These are phyloP conservation scores for Leptomonas pyrrhocoris DNA, from an alignment of 208 protist genomes.

Conservation along the genomic window DNA sequence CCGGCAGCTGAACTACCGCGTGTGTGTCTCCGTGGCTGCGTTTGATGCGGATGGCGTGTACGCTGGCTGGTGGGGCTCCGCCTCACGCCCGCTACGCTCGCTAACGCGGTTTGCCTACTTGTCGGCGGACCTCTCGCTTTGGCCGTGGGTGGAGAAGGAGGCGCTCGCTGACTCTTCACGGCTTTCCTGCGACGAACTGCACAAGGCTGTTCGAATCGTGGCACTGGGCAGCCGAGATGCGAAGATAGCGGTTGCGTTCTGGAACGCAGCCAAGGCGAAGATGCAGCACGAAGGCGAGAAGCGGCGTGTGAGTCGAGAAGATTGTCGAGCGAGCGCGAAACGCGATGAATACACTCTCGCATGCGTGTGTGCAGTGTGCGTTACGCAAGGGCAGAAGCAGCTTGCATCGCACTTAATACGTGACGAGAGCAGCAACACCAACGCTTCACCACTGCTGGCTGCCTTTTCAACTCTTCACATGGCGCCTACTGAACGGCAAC, in stretches of 20 bases:
- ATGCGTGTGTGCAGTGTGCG: constrained; percentile 6
- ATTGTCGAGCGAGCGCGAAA: not conserved
- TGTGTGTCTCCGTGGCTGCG: constrained; percentile 1
- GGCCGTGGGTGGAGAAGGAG: constrained; percentile 18
- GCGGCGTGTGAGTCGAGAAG: not conserved
- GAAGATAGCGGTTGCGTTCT: constrained; percentile 1
- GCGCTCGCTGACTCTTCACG: not conserved
- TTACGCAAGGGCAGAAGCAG: not conserved
- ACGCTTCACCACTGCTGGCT: not conserved
- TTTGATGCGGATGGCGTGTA: not conserved
- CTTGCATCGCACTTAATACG: not conserved
- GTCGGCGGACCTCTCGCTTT: constrained; percentile 7
- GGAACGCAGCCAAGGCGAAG: not conserved
- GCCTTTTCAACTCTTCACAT: not conserved
- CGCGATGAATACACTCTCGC: constrained; percentile 1
- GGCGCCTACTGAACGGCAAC: not conserved
- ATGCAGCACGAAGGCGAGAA: not conserved
- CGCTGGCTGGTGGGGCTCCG: constrained; percentile 10
- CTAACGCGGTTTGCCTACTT: constrained; percentile 6
- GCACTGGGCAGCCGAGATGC: constrained; percentile 17
- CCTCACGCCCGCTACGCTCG: not conserved
- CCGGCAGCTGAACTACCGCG: constrained; percentile 3
- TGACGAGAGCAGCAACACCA: not conserved
- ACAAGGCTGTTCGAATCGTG: constrained; percentile 23
- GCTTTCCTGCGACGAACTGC: constrained; percentile 5